A percentile compares a stretch with the other conserved stretches of the same genome.
phyloP scores from a whole-genome alignment of 2,329 filamentous ascomycete species.

The Cadophora sp. region DNA sequence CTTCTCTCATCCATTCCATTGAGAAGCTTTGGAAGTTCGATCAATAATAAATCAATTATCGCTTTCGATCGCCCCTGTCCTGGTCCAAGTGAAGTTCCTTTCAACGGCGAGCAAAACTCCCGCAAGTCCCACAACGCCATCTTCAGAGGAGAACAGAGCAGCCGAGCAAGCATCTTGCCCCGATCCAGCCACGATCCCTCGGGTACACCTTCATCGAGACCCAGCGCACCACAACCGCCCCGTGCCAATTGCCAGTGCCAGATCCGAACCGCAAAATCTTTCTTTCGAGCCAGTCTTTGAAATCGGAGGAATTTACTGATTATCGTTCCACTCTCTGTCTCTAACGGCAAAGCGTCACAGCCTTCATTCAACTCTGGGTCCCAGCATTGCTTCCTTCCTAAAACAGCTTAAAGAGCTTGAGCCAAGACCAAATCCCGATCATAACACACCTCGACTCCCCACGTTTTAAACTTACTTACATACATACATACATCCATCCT shows the following conservation, averaged over 20 bases:
- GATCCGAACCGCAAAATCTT: background rate
- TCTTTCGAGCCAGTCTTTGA: background rate
- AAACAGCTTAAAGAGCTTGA: background rate
- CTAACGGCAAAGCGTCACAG: background rate
- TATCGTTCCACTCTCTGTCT: background rate
- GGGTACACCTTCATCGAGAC: slow-evolving; percentile 3
- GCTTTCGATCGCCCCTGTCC: background rate
- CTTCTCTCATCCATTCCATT: background rate
- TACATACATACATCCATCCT: no score
- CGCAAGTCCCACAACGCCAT: no score
- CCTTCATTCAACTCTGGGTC: background rate
- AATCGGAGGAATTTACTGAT: background rate
- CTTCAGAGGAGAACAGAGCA: background rate
- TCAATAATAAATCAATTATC: background rate
- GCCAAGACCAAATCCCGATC: background rate
- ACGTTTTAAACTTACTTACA: no score
- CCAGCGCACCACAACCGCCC: background rate
- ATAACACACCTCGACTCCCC: slow-evolving; percentile 6
- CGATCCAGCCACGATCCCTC: slow-evolving; percentile 4
- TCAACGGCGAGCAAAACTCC: background rate
- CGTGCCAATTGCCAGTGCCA: background rate
- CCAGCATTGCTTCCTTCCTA: background rate
- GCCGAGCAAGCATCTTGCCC: background rate
- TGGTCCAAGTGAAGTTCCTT: background rate
- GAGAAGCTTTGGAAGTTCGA: background rate